These are phyloP conservation scores for Colletotrichum tanaceti DNA, from an alignment of 2,329 filamentous ascomycete genomes.

Conservation along the genomic window DNA sequence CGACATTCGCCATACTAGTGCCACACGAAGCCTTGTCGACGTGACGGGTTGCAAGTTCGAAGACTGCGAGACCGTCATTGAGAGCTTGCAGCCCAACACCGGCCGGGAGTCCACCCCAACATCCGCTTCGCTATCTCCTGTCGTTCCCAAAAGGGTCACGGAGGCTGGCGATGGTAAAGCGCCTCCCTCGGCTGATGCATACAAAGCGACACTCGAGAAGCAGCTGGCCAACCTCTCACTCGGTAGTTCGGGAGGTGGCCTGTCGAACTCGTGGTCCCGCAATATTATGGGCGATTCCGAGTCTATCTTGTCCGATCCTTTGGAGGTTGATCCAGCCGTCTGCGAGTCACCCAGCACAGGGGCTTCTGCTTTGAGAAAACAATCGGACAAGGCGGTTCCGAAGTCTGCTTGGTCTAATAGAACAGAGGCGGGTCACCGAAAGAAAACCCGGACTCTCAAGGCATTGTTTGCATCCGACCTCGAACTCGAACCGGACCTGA, in stretches of 20 bases:
- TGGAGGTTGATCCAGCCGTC: conserved; percentile 37
- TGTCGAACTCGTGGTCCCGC: conserved; percentile 32
- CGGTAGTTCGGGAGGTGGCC: conserved; percentile 14
- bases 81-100: conserved; percentile 39
- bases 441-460: background rate
- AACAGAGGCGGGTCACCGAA: background rate
- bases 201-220: conserved; percentile 22
- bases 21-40: conserved; percentile 77
- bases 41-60: conserved; percentile 80
- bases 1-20: conserved; percentile 74
- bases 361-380: conserved; percentile 5
- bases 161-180: background rate
- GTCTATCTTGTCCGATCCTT: conserved; percentile 2
- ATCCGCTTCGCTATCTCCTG: conserved; percentile 7
- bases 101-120: background rate
- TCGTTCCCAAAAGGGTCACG: conserved; percentile 29
- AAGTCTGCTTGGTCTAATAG: background rate
- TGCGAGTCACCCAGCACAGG: conserved; percentile 24
- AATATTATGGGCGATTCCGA: conserved; percentile 36
- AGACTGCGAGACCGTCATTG: conserved; percentile 41
- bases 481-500: conserved; percentile 19
- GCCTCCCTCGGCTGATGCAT: conserved; percentile 42
- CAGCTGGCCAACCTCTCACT: conserved; percentile 36
- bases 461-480: background rate
- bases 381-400: background rate